Evolutionary conservation across 305 asterid species (phyloP), one percentile per base, ranked within the genome.

Genomic region (Fraxinus latifolia): DNA sequence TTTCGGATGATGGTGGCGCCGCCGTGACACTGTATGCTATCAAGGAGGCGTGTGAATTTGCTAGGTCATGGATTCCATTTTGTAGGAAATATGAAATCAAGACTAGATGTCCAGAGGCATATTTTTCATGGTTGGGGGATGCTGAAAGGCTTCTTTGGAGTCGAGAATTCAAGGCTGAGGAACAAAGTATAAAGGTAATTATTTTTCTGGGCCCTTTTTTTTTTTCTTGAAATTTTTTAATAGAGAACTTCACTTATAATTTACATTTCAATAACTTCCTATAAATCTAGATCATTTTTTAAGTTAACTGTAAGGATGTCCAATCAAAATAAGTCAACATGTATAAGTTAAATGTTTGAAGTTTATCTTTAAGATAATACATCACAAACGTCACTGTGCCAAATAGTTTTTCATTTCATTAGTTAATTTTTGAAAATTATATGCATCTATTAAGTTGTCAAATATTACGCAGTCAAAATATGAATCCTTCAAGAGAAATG

Each of bases 1-100:
- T 94, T 76, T 93, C 96, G 12, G 97, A 92, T n/a, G 97, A 92
- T 1, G 97, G 96, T 21, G 98, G 94, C 25, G 92, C 95, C 4
- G 89, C 88, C 74, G 90, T 86, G 90, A 92, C 92, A 17, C 81
- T 90, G 92, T 83, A 79, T 78, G 97, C 94, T 8, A 79, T 94
- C 47, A 89, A 84, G 89, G 97, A 91, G 82, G 97, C 94, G 0
- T 84, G 90, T 17, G 34, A 7, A 14, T 94, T 94, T 82, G 98
- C 93, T 0, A 84, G 84, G 82, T 62, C 78, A 5, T 94, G 97
- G 97, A 29, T 94, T 6, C 95, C 97, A 34, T 94, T 90, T 80
- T 91, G 94, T 74, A 84, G 92, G 84, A 91, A 87, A 44, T 94
- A 88, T 85, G 94, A 91, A 70, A 85, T 92, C 14, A 86, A 89